Percentiles rank a stretch among this genome's conserved stretches.
phyloP scores from a whole-genome alignment of 768 basidiomycete genomes.

The Nidularia pulvinata region DNA sequence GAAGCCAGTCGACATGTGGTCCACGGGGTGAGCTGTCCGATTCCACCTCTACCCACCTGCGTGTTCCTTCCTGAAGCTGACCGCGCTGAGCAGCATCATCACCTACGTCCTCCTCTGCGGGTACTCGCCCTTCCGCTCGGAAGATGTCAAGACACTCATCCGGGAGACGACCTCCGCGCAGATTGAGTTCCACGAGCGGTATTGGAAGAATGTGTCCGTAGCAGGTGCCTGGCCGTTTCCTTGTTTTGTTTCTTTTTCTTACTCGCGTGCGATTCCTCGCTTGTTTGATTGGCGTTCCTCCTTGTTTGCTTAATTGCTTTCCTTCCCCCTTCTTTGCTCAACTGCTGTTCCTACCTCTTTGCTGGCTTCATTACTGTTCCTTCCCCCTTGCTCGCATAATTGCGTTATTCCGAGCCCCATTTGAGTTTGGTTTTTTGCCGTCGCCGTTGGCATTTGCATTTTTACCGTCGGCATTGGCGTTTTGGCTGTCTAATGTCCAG shows the following conservation, averaged over 20 bases:
- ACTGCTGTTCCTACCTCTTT: too few relatives aligned
- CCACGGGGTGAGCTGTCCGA: slow-evolving; percentile 67
- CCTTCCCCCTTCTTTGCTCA: too few relatives aligned
- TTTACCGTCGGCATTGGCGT: too few relatives aligned
- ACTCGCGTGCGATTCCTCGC: too few relatives aligned
- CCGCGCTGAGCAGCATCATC: slow-evolving; percentile 64
- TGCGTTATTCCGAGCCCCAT: too few relatives aligned
- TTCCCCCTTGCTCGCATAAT: too few relatives aligned
- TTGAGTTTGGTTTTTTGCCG: too few relatives aligned
- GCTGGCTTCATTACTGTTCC: too few relatives aligned
- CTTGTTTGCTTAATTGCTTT: too few relatives aligned
- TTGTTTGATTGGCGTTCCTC: too few relatives aligned
- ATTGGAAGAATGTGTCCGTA: slow-evolving; percentile 88
- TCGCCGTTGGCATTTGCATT: too few relatives aligned
- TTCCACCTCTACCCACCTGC: background rate
- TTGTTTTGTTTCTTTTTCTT: too few relatives aligned
- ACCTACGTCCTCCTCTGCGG: slow-evolving; percentile 95
- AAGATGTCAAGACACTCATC: slow-evolving; percentile 72
- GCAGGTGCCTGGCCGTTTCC: slow-evolving; percentile 52
- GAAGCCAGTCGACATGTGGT: slow-evolving; percentile 94
- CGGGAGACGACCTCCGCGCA: slow-evolving; percentile 85
- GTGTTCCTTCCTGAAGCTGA: slow-evolving; percentile 1
- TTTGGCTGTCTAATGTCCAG: background rate
- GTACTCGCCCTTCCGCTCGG: slow-evolving; percentile 92
- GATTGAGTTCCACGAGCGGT: slow-evolving; percentile 90